Percentiles rank a stretch among this genome's conserved stretches.
These are phyloP conservation scores for Chlorella vulgaris DNA, from an alignment of 139 green algal genomes.

Conservation along the genomic window DNA sequence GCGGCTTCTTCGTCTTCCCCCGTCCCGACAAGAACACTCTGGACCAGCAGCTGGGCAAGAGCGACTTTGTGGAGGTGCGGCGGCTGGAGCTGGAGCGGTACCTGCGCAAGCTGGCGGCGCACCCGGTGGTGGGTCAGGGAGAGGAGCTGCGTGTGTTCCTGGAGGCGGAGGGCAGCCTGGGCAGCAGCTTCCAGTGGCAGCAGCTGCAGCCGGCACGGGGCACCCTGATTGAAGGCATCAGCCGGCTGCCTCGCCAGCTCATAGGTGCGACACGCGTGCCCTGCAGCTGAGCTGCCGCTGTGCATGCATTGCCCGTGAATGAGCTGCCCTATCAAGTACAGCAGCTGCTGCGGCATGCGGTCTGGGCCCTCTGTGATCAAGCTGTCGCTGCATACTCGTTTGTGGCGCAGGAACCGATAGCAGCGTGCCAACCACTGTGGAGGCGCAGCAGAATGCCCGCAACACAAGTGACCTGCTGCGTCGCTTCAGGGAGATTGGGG, in stretches of 20 bases:
- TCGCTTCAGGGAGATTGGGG: conserved; percentile 75
- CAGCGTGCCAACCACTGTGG: conserved; percentile 63
- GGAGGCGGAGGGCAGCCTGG: conserved; percentile 73
- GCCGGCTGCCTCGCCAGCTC: conserved; percentile 75
- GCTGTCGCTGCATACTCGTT: neutral
- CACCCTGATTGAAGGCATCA: conserved; percentile 76
- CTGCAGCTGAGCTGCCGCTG: no score
- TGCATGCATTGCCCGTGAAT: no score
- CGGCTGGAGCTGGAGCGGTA: conserved; percentile 82
- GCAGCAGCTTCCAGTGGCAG: conserved; percentile 57
- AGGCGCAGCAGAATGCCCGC: conserved; percentile 65
- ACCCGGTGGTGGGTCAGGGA: conserved; percentile 70
- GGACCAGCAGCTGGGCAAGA: conserved; percentile 56
- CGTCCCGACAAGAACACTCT: conserved; percentile 87
- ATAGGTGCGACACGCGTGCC: conserved; percentile 47
- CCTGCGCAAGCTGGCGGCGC: conserved; percentile 75
- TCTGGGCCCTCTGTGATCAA: no score
- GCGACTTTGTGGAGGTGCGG: conserved; percentile 85
- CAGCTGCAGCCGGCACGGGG: conserved; percentile 60
- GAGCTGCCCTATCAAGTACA: neutral
- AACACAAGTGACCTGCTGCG: conserved; percentile 71
- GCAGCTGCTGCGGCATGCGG: neutral
- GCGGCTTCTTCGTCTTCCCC: conserved; percentile 91
- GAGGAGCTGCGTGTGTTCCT: conserved; percentile 90
- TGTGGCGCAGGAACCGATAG: conserved; percentile 49